Evolutionary conservation across 306 rosid species (phyloP).

Genomic region (Quercus dentata): DNA sequence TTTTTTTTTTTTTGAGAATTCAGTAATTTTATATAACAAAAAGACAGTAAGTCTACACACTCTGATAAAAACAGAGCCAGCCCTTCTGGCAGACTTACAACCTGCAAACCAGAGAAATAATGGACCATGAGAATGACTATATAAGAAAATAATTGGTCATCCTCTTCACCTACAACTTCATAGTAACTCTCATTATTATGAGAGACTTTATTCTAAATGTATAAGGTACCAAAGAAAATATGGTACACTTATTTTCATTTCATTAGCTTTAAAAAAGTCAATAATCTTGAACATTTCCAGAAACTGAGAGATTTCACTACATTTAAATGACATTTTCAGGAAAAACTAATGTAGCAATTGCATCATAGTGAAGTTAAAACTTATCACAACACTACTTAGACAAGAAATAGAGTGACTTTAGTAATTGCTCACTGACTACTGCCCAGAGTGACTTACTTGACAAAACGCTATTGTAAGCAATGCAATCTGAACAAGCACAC

Average conservation of each 20-base stretch:
- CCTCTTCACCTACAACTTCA: slow-evolving; percentile 24
- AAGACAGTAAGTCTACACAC: too few relatives aligned
- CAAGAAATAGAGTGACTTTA: too few relatives aligned
- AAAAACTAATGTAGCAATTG: neutral
- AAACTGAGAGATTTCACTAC: neutral
- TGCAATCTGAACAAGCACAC: too few relatives aligned
- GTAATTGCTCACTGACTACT: too few relatives aligned
- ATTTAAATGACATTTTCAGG: neutral
- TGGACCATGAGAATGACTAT: too few relatives aligned
- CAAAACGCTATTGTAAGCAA: too few relatives aligned
- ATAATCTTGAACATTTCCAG: neutral
- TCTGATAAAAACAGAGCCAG: too few relatives aligned
- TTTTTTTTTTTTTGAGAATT: too few relatives aligned
- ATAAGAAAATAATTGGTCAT: slow-evolving; percentile 24
- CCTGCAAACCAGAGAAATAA: too few relatives aligned
- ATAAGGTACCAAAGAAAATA: neutral
- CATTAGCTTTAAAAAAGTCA: neutral
- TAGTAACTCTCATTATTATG: neutral
- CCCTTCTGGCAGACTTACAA: too few relatives aligned
- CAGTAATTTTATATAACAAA: too few relatives aligned
- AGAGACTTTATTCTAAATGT: neutral
- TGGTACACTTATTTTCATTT: neutral
- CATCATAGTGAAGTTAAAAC: neutral
- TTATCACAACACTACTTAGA: neutral
- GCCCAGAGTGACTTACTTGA: too few relatives aligned